These are phyloP conservation scores for Rosellinia necatrix DNA, from an alignment of 2,329 filamentous ascomycete genomes.

Conservation along the genomic window DNA sequence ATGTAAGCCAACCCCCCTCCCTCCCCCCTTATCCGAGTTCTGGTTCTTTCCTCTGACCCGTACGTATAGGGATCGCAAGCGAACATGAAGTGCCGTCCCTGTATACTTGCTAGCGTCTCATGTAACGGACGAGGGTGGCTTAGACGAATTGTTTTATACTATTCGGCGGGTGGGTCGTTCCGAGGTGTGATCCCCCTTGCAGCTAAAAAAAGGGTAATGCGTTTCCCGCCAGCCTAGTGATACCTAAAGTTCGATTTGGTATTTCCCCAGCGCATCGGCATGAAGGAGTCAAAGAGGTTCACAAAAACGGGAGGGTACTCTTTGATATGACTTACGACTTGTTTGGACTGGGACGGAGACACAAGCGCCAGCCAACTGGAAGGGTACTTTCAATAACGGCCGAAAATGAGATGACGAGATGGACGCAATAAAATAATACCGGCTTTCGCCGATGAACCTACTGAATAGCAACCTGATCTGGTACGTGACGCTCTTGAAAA, in stretches of 20 bases:
- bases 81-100: conserved; percentile 29
- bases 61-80: conserved; percentile 43
- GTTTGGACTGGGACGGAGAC: conserved; percentile 21
- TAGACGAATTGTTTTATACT: conserved; percentile 29
- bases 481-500: not conserved
- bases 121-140: conserved; percentile 24
- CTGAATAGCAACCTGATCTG: conserved; percentile 4
- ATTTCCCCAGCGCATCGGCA: conserved; percentile 25
- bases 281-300: conserved; percentile 21
- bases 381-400: conserved; percentile 14
- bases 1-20: conserved; percentile 76
- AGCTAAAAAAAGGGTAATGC: conserved; percentile 14
- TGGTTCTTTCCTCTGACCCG: conserved; percentile 9
- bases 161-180: conserved; percentile 17
- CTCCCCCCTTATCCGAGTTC: conserved; percentile 11
- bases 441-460: conserved; percentile 10
- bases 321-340: conserved; percentile 25
- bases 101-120: conserved; percentile 30
- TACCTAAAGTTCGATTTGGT: conserved; percentile 29
- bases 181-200: conserved; percentile 23
- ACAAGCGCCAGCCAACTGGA: conserved; percentile 4
- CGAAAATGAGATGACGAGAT: conserved; percentile 23
- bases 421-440: conserved; percentile 10
- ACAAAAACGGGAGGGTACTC: conserved; percentile 19
- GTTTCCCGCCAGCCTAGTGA: conserved; percentile 27